phyloP scores from a whole-genome alignment of 2,329 filamentous ascomycete species.

The Anisogramma anomala region DNA sequence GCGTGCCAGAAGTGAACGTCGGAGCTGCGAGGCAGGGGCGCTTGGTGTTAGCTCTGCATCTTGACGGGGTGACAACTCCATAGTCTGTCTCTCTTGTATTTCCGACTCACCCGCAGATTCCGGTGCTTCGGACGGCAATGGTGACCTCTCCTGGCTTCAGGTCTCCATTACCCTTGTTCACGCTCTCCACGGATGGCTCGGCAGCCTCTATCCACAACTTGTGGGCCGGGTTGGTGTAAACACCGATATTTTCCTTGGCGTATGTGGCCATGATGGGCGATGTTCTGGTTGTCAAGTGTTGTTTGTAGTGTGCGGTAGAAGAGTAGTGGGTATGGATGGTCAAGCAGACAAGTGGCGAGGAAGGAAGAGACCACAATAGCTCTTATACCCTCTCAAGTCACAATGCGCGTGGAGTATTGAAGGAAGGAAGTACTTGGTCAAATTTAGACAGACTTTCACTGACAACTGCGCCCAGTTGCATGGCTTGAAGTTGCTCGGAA shows the following conservation, averaged over 20 bases:
- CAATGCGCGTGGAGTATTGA: no score
- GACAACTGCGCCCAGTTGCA: no score
- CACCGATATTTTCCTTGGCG: constrained; percentile 80
- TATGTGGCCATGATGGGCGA: constrained; percentile 27
- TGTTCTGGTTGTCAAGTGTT: constrained; percentile 3
- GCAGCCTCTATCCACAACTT: constrained; percentile 81
- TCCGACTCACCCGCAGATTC: constrained; percentile 71
- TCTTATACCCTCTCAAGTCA: no score
- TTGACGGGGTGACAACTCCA: no score
- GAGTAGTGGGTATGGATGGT: not conserved
- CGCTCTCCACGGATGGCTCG: constrained; percentile 62
- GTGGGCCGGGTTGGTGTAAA: constrained; percentile 89
- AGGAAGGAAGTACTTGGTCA: no score
- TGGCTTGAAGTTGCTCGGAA: no score
- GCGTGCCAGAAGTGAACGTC: constrained; percentile 97
- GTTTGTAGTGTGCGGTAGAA: no score
- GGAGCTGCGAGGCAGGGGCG: constrained; percentile 41
- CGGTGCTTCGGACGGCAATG: constrained; percentile 81
- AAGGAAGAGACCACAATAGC: no score
- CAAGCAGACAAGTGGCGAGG: not conserved
- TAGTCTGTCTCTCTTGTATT: not conserved
- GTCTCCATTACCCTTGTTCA: constrained; percentile 52
- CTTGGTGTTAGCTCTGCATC: constrained; percentile 1
- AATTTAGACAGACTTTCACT: no score
- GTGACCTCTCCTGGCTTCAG: constrained; percentile 77